Percentiles rank a stretch among this genome's conserved stretches.
Evolutionary conservation across 169 alveolate genomes (phyloP).

Genomic region (Eimeria zaria): DNA sequence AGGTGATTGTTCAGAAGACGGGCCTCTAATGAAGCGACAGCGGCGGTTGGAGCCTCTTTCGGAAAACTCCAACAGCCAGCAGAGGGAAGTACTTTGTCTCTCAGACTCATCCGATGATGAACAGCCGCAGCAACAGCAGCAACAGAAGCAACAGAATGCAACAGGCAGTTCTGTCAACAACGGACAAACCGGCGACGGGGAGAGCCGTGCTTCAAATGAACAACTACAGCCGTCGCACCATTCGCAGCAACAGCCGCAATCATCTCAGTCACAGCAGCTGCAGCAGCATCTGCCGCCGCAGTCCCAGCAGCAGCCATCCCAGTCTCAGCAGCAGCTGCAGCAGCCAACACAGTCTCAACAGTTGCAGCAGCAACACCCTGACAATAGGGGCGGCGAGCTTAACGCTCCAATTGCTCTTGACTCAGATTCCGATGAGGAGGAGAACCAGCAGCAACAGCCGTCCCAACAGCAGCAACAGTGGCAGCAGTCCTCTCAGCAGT

Average conservation of each 20-base stretch:
- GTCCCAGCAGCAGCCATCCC: slow-evolving; percentile 32
- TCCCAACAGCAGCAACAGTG: slow-evolving; percentile 9
- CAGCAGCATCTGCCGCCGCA: not conserved
- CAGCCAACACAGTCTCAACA: not conserved
- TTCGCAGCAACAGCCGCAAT: slow-evolving; percentile 31
- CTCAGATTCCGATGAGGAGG: slow-evolving; percentile 41
- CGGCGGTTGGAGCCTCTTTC: not conserved
- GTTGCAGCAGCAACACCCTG: slow-evolving; percentile 44
- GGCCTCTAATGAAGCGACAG: slow-evolving; percentile 37
- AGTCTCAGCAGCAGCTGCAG: slow-evolving; percentile 45
- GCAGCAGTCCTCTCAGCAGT: slow-evolving; percentile 10
- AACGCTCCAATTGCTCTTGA: slow-evolving; percentile 51
- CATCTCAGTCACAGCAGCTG: slow-evolving; percentile 23
- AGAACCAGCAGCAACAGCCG: not conserved
- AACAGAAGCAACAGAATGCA: not conserved
- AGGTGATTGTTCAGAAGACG: slow-evolving; percentile 7
- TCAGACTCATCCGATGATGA: slow-evolving; percentile 14
- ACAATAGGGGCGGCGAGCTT: slow-evolving; percentile 15
- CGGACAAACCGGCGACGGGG: not conserved
- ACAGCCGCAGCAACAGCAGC: slow-evolving; percentile 33
- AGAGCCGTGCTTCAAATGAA: not conserved
- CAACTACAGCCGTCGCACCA: slow-evolving; percentile 37
- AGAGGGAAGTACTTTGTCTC: slow-evolving; percentile 9
- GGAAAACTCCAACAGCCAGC: not conserved
- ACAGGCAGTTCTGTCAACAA: not conserved